Conservation (phyloP, 176 grass and related monocot genomes). For the Aegilops speltoides region DNA sequence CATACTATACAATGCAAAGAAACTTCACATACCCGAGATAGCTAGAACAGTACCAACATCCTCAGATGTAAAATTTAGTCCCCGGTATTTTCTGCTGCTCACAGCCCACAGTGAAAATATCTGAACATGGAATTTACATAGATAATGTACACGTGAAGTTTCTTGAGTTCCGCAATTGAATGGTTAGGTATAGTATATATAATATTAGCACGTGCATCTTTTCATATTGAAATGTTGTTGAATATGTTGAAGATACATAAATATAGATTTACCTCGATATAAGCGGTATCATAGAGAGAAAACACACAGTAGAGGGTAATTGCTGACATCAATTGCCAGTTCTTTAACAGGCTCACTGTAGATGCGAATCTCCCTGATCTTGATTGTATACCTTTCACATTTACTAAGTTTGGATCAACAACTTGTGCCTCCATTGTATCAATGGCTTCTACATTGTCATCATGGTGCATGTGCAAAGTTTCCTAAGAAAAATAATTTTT, state of each 20-base stretch:
- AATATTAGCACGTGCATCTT: neutral
- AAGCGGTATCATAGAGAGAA: slow-evolving; percentile 59
- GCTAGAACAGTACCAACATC: slow-evolving; percentile 58
- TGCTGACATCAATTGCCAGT: slow-evolving; percentile 54
- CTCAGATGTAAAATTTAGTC: slow-evolving; percentile 60
- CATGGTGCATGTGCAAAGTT: slow-evolving; percentile 58
- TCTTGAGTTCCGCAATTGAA: neutral
- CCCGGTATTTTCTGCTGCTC: slow-evolving; percentile 52
- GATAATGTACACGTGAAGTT: neutral
- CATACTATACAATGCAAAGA: neutral
- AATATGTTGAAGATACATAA: neutral
- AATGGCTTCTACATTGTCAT: slow-evolving; percentile 37
- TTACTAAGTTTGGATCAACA: slow-evolving; percentile 6
- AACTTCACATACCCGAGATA: slow-evolving; percentile 44
- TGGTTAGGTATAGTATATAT: neutral
- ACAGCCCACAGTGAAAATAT: slow-evolving; percentile 75
- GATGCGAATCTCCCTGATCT: neutral
- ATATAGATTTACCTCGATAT: slow-evolving; percentile 45
- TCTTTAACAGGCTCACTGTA: slow-evolving; percentile 43
- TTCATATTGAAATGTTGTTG: neutral
- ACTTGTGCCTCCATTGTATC: slow-evolving; percentile 42
- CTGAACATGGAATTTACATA: slow-evolving; percentile 32
- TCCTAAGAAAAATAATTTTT: slow-evolving; percentile 41
- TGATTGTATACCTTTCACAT: slow-evolving; percentile 11
- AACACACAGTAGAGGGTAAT: slow-evolving; percentile 51